Percentiles rank a stretch among this genome's conserved stretches.
phyloP scores from a whole-genome alignment of 2,329 filamentous ascomycete genomes.

The Fusarium sp. region DNA sequence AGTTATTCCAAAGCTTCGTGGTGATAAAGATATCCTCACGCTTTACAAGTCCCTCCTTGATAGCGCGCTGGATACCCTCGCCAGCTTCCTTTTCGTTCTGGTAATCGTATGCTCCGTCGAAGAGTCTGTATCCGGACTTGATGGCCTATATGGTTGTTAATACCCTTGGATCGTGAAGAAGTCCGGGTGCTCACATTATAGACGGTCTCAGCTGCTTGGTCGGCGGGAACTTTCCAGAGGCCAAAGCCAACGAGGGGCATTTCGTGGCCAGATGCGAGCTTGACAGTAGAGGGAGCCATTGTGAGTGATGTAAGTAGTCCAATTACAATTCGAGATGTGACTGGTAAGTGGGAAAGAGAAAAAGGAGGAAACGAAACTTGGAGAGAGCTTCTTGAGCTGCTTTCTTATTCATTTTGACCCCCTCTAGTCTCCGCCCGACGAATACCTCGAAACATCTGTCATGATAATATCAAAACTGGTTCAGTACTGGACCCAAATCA shows the following conservation, averaged over 20 bases:
- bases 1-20: slow-evolving; percentile 91
- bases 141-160: slow-evolving; percentile 53
- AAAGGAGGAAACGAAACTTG: background rate
- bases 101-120: slow-evolving; percentile 68
- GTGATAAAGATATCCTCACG: slow-evolving; percentile 88
- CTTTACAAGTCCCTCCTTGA: slow-evolving; percentile 69
- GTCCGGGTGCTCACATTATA: slow-evolving; percentile 61
- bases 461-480: slow-evolving; percentile 1
- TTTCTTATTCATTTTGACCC: slow-evolving; percentile 9
- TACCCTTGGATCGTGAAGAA: no score
- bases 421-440: slow-evolving; percentile 3
- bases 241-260: slow-evolving; percentile 66
- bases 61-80: slow-evolving; percentile 68
- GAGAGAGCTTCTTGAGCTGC: background rate
- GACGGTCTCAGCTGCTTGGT: slow-evolving; percentile 63
- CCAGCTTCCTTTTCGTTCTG: slow-evolving; percentile 75
- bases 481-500: background rate
- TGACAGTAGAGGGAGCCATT: slow-evolving; percentile 39
- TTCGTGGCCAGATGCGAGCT: slow-evolving; percentile 43
- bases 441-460: background rate
- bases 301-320: slow-evolving; percentile 2
- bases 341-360: background rate
- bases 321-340: background rate
- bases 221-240: slow-evolving; percentile 74
- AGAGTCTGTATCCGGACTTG: slow-evolving; percentile 64